A percentile compares a stretch with the other conserved stretches of the same genome.
Evolutionary conservation across 2,329 filamentous ascomycete genomes (phyloP).

Genomic region (Aspergillus sergii): DNA sequence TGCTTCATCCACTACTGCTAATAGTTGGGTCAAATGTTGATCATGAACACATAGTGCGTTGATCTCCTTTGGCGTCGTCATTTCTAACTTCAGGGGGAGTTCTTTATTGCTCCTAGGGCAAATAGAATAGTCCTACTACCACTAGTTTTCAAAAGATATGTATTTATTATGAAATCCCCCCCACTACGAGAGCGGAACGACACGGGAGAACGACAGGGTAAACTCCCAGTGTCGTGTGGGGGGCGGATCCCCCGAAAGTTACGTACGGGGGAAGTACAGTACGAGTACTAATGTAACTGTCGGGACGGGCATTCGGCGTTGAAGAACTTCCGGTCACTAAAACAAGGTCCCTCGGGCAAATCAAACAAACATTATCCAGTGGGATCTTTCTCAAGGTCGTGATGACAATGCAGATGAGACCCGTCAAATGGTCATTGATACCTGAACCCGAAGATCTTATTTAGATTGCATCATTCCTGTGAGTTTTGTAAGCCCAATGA

Average conservation of each 20-base stretch:
- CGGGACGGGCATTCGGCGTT: conserved; percentile 21
- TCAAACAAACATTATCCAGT: neutral
- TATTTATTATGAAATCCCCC: neutral
- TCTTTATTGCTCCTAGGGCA: too few relatives aligned
- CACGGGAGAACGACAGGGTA: neutral
- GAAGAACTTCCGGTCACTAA: conserved; percentile 21
- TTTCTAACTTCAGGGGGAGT: neutral
- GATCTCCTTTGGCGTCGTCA: neutral
- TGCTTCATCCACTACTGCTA: neutral
- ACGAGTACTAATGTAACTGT: neutral
- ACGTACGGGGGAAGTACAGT: neutral
- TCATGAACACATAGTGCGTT: neutral
- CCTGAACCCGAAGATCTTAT: neutral
- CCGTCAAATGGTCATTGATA: neutral
- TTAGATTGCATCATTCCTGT: neutral
- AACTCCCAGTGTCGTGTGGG: neutral
- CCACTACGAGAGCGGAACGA: neutral
- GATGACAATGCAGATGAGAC: neutral
- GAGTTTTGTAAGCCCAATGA: neutral
- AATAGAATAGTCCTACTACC: too few relatives aligned
- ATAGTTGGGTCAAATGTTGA: neutral
- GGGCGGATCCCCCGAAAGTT: neutral
- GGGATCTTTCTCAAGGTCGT: neutral
- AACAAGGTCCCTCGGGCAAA: neutral
- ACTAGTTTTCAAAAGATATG: too few relatives aligned